phyloP scores from a whole-genome alignment of 2,329 filamentous ascomycete species.

The Periglandula ipomoeae region DNA sequence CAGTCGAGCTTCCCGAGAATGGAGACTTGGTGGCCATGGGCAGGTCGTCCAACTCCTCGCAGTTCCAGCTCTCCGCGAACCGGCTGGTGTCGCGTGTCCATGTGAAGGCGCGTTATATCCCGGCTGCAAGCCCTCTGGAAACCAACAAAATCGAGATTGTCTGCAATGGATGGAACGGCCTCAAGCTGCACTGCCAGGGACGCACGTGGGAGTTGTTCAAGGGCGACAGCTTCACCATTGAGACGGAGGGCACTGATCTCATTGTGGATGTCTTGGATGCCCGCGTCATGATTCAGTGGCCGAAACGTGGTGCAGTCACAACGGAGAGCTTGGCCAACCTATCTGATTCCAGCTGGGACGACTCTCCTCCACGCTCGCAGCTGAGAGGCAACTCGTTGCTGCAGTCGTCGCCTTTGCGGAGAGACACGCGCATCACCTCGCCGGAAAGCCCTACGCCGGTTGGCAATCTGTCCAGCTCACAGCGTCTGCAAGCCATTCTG shows the following conservation, averaged over 20 bases:
- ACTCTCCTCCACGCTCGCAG: constrained; percentile 38
- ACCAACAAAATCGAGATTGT: constrained; percentile 76
- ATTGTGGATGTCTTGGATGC: constrained; percentile 94
- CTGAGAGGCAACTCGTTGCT: constrained; percentile 31
- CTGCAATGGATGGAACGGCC: constrained; percentile 92
- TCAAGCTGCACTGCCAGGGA: constrained; percentile 86
- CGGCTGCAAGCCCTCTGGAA: constrained; percentile 57
- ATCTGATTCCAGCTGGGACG: constrained; percentile 65
- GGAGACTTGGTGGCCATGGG: constrained; percentile 82
- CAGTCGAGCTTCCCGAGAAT: constrained; percentile 68
- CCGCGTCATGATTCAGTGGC: constrained; percentile 85
- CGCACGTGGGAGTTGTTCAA: constrained; percentile 78
- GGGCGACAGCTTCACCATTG: constrained; percentile 81
- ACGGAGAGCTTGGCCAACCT: constrained; percentile 37
- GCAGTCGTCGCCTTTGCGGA: constrained; percentile 52
- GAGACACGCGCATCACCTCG: constrained; percentile 52
- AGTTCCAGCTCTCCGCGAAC: constrained; percentile 88
- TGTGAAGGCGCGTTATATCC: constrained; percentile 76
- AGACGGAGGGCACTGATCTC: constrained; percentile 79
- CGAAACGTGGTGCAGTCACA: constrained; percentile 40
- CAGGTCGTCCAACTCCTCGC: constrained; percentile 87
- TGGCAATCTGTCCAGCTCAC: constrained; percentile 28
- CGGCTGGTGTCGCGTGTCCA: constrained; percentile 89
- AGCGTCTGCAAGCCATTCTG: constrained; percentile 36
- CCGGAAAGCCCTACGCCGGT: constrained; percentile 59